Evolutionary conservation across 805 yeast species (phyloP), one percentile per base, ranked within the genome.

Genomic region (Wickerhamiella hasegawae): DNA sequence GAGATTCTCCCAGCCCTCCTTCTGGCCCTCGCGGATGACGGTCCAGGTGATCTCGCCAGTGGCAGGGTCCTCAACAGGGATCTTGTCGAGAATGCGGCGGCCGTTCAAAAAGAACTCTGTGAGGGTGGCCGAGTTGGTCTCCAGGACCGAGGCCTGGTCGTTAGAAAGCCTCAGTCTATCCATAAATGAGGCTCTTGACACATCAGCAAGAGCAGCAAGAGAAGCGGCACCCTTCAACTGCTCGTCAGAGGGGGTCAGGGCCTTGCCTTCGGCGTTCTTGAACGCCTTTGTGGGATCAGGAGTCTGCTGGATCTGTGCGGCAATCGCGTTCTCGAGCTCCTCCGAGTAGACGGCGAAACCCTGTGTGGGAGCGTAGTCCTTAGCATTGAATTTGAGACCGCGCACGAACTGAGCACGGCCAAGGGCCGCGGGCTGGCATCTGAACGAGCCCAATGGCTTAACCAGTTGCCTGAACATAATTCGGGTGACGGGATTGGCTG

Each of bases 1-100:
- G 37, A 79, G 64, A 43, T 64, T 63, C 53, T 82, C 93, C 93
- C 93, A 81, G 33, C 92, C 92, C 60, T 81, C 92, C 51, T 73
- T 73, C 48, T 69, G 73, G 36, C 75, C 70, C 52, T 73, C 83
- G 42, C 90, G 67, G 31, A 82, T 73, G 38, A 80, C 60, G 47
- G 72, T 68, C 92, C 90, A 81, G 49, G 73, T 72, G 48, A 80
- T 68, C 48, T 73, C 77, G 25, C 93, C 93, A 14, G 81, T 74
- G 27, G 72, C 62, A 29, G 77, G 73, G 57, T 78, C 90, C 58
- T 75, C 79, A 54, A 71, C 79, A 30, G 94, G 93, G 40, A 81
- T 71, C 59, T 81, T 81, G 55, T 81, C 94, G 44, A 82, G 66
- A 47, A 81, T 76, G 47, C 71, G 64, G 33, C 77, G 75, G 26